Base-by-base conservation (phyloP, 2,329 filamentous ascomycete species). In the Aspergillus glaucus region DNA sequence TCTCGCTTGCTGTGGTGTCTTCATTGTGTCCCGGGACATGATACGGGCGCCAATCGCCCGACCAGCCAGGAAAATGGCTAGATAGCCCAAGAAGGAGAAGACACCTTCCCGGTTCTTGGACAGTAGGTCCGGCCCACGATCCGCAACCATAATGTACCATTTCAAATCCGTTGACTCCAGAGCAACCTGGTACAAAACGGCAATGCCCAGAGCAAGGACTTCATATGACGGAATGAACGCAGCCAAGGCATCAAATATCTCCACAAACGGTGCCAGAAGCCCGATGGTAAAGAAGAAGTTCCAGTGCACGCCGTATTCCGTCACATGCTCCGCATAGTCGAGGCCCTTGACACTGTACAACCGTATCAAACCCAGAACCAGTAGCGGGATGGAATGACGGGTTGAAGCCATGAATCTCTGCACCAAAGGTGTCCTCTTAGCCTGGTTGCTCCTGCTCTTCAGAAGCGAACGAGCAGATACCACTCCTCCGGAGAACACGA, bases 271-370 rank as follows among this genome's bases (percentile, higher is more conserved):
- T 0, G 92, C 89, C 21, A 98, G 73, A 43, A 96, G 80, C 5
- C 84, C 91, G 8, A 98, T 77, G 0, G 93, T 98, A 71, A 97
- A 97, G 78, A 98, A 98, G 70, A 98, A 98, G 69, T 98, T 98
- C 93, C 93, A 98, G 69, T 98, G 93, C 8, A 98, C 88, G 40
- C 93, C 93, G 64, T 98, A 98, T 66, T 98, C 93, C 12, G 88
- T 90, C 50, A 96, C 89, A 73, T 98, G 93, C 67, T 98, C 93
- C 3, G 91, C 91, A 65, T 98, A 98, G 65, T 97, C 90, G 26
- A 96, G 75, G 6, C 88, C 88, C 71, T 98, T 98, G 63, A 97
- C 91, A 59, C 85, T 94, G 56, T 89, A 82, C 21, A 97, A 78
- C 21, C 93, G 83, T 48, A 94, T 75, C 21, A 93, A 65, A 12